Conservation (phyloP, 371 early-diverging fungal species). For the Mycotypha africana region DNA sequence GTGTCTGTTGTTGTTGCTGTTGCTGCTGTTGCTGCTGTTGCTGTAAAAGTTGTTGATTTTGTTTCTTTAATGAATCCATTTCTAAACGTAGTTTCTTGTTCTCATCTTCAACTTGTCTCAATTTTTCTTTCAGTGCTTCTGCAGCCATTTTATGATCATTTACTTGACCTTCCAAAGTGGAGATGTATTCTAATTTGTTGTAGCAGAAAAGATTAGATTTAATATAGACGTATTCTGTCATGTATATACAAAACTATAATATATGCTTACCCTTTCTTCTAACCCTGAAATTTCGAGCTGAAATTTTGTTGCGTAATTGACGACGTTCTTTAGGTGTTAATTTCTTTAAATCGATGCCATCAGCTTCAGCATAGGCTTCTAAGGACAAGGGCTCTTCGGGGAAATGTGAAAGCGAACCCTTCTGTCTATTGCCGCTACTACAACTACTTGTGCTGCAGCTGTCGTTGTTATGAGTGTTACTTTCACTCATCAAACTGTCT, state of each 20-base stretch:
- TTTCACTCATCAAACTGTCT: constrained; percentile 1
- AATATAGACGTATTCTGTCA: no score
- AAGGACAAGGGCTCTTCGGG: constrained; percentile 15
- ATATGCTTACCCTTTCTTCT: constrained; percentile 72
- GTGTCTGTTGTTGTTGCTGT: background rate
- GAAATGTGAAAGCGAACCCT: constrained; percentile 7
- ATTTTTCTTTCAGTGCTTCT: constrained; percentile 39
- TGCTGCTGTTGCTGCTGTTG: constrained; percentile 1
- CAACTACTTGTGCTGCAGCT: no score
- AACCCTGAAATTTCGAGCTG: constrained; percentile 84
- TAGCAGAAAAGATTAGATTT: no score
- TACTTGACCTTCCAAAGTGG: constrained; percentile 75
- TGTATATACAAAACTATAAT: background rate
- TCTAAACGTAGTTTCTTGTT: constrained; percentile 54
- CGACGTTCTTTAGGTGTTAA: constrained; percentile 78
- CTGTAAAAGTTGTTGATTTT: constrained; percentile 27
- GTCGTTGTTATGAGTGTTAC: background rate
- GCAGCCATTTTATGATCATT: constrained; percentile 59
- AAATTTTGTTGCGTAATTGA: constrained; percentile 84
- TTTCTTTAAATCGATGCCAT: constrained; percentile 48
- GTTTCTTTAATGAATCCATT: constrained; percentile 38
- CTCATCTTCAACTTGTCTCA: constrained; percentile 48
- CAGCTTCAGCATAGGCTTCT: constrained; percentile 27
- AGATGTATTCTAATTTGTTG: constrained; percentile 69
- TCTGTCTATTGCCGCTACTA: no score